Conservation (phyloP, 1,139 yeast species). For the Nematodospora anomalae region DNA sequence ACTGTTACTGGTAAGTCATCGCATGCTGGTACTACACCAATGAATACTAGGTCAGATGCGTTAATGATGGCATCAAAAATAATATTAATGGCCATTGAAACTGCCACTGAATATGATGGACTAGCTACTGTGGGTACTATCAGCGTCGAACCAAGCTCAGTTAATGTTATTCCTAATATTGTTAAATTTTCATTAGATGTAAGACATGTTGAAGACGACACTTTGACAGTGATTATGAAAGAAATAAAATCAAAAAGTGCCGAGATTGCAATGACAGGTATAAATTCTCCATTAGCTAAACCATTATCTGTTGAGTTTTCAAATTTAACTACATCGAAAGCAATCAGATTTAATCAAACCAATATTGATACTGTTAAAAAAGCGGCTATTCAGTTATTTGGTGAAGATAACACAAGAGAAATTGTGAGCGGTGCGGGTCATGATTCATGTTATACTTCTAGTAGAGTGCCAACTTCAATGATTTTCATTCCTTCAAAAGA, state of each 20-base stretch:
- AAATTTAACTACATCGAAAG: constrained; percentile 48
- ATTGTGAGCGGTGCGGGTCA: constrained; percentile 75
- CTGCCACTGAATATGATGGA: constrained; percentile 53
- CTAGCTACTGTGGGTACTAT: constrained; percentile 61
- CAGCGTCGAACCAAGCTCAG: constrained; percentile 56
- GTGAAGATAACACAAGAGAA: constrained; percentile 38
- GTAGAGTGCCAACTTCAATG: constrained; percentile 68
- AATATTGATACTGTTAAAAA: constrained; percentile 52
- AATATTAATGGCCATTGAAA: constrained; percentile 55
- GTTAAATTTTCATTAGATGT: constrained; percentile 59
- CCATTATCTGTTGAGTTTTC: constrained; percentile 37
- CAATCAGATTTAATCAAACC: constrained; percentile 53
- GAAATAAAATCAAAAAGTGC: constrained; percentile 40
- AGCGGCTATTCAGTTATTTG: constrained; percentile 52
- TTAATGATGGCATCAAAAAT: constrained; percentile 57
- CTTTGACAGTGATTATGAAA: constrained; percentile 36
- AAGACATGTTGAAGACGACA: constrained; percentile 54
- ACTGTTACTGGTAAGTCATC: constrained; percentile 60
- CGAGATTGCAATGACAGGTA: constrained; percentile 16
- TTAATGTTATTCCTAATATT: constrained; percentile 65
- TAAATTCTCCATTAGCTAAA: constrained; percentile 17
- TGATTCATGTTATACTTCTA: constrained; percentile 62
- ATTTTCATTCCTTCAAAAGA: constrained; percentile 69
- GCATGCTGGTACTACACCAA: constrained; percentile 78
- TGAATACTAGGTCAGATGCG: constrained; percentile 61